Evolutionary conservation across 2,329 filamentous ascomycete species (phyloP).

Genomic region (Trichoderma brevicompactum): DNA sequence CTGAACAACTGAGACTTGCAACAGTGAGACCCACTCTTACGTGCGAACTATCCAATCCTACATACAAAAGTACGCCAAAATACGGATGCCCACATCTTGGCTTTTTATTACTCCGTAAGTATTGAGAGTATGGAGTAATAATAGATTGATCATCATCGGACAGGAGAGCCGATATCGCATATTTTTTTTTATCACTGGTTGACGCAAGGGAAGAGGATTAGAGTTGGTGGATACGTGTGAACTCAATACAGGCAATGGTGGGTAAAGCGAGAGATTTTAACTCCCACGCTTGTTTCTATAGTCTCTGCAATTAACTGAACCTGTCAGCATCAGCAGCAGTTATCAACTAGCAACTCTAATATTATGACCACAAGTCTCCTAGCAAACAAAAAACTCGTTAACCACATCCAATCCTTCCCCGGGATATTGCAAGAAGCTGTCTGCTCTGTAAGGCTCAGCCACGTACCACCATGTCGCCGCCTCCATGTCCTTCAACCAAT

Average conservation of each 20-base stretch:
- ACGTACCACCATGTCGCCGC: slow-evolving; percentile 24
- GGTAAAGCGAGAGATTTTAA: neutral
- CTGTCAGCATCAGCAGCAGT: too few species aligned
- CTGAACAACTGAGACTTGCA: too few species aligned
- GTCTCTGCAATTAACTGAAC: too few species aligned
- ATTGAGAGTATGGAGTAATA: neutral
- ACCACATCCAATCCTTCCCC: slow-evolving; percentile 17
- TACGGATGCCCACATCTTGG: neutral
- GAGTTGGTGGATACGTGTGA: neutral
- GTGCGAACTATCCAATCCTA: too few species aligned
- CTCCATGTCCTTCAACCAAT: slow-evolving; percentile 23
- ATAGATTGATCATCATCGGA: neutral
- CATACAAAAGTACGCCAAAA: too few species aligned
- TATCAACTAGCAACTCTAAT: neutral
- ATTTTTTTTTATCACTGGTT: neutral
- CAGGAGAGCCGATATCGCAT: slow-evolving; percentile 10
- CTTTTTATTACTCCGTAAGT: neutral
- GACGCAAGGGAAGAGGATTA: neutral
- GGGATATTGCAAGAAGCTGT: slow-evolving; percentile 12
- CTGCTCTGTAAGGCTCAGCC: slow-evolving; percentile 21
- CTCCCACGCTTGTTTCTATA: too few species aligned
- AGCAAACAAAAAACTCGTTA: slow-evolving; percentile 15
- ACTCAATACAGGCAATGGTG: neutral
- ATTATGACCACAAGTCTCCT: neutral
- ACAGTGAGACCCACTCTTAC: too few species aligned